Base-by-base conservation (phyloP, 2,329 filamentous ascomycete genomes). In the Colletotrichum falcatum region DNA sequence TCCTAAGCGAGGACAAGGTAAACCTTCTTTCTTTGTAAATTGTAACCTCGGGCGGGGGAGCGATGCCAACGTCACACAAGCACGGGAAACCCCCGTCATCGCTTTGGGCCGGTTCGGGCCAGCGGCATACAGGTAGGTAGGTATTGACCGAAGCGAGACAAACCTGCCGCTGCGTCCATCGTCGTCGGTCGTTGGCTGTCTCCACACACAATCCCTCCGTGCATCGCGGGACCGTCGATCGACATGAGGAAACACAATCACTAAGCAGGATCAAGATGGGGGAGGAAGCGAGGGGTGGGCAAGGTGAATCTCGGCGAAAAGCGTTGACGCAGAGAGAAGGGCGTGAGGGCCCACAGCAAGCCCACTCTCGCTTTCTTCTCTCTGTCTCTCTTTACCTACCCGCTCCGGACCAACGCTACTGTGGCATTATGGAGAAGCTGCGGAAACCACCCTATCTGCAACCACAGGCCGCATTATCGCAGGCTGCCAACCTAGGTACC, bases 371-470 rank as follows among this genome's bases (percentile, higher is more conserved):
- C 18, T 8, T 18, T 18, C 7, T n/a, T n/a, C 18, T n/a, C 18
- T n/a, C 42, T 30, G 3, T 0, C 18, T 42, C 4, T 9, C 16
- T 9, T 20, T n/a, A 44, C 18, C 18, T 65, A 46, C 61, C 61
- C 61, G 33, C 60, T 30, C 23, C 20, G 54, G 18, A 7, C 66
- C 63, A 66, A 66, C 67, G 39, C 49, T 49, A 65, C 66, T 56
- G 56, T 65, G 37, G 14, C 59, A 48, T 63, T 70, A 55, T 20
- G 54, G 60, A 62, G n/a, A 67, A 55, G 11, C 30, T 5, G 59
- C 53, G 37, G 30, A 62, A 59, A 49, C 49, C 48, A 55, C 55
- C 62, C 55, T 70, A 70, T 70, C 67, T 61, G 67, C 42, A 70
- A 62, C 67, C 67, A n/a, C 60, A 56, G 20, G 20, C 20, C 54